Conservation (phyloP, 1,139 yeast species). For the Geotrichum restrictum region DNA sequence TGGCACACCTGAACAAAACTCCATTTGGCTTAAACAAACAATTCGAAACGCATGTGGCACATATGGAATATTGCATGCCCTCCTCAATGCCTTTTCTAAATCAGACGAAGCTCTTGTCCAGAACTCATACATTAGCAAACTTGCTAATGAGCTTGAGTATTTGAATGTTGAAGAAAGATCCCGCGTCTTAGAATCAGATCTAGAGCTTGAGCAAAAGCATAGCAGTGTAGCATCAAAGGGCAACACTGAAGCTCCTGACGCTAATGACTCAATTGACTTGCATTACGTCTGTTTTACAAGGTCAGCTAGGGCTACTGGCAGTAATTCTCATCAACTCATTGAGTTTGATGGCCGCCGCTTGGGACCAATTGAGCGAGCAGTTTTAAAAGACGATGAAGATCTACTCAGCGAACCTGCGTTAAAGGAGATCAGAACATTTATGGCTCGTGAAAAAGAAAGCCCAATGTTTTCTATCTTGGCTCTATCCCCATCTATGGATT, state of each 20-base stretch:
- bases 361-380: slow-evolving; percentile 70
- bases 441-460: slow-evolving; percentile 42
- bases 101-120: slow-evolving; percentile 24
- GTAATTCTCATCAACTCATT: slow-evolving; percentile 53
- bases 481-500: slow-evolving; percentile 25
- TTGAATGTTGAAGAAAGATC: slow-evolving; percentile 43
- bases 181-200: slow-evolving; percentile 45
- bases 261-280: slow-evolving; percentile 55
- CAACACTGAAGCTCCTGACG: slow-evolving; percentile 73
- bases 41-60: slow-evolving; percentile 91
- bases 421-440: slow-evolving; percentile 60
- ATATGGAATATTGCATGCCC: slow-evolving; percentile 75
- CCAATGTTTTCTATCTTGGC: slow-evolving; percentile 40
- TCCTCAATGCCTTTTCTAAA: slow-evolving; percentile 54
- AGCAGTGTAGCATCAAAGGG: slow-evolving; percentile 63
- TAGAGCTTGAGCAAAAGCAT: slow-evolving; percentile 53
- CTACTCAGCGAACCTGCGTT: slow-evolving; percentile 51
- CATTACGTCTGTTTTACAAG: slow-evolving; percentile 78
- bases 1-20: slow-evolving; percentile 33
- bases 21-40: slow-evolving; percentile 74
- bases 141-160: slow-evolving; percentile 32
- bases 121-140: slow-evolving; percentile 35
- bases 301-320: slow-evolving; percentile 36
- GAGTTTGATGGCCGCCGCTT: slow-evolving; percentile 87
- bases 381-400: slow-evolving; percentile 45